These are phyloP conservation scores for Rhizophora apiculata DNA, from an alignment of 345 rosid genomes.

Conservation along the genomic window DNA sequence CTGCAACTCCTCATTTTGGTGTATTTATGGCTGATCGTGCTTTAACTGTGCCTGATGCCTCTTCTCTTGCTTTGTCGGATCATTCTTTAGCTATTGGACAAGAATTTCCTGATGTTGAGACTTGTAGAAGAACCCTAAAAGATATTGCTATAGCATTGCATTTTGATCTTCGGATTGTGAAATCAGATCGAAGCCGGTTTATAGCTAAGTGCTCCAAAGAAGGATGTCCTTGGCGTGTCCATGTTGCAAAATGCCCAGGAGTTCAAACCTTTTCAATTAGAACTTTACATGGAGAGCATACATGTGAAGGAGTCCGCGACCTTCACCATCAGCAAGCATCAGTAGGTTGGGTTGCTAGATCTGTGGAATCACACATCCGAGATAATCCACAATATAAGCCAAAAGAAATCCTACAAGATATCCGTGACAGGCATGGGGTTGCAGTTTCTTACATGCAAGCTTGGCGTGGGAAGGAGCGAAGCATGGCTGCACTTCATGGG, in stretches of 20 bases:
- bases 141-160: conserved; percentile 93
- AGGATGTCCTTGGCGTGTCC: conserved; percentile 99
- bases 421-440: conserved; percentile 94
- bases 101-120: conserved; percentile 96
- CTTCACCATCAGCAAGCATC: conserved; percentile 99
- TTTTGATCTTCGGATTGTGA: conserved; percentile 94
- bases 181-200: conserved; percentile 96
- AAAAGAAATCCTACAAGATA: conserved; percentile 89
- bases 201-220: conserved; percentile 98
- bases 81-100: conserved; percentile 65
- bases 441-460: conserved; percentile 99
- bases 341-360: conserved; percentile 99
- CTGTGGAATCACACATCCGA: conserved; percentile 87
- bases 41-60: conserved; percentile 35
- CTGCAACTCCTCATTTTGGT: conserved; percentile 18
- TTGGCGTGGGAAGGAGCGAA: conserved; percentile 99
- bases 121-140: conserved; percentile 91
- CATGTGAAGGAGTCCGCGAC: conserved; percentile 91
- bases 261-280: conserved; percentile 79
- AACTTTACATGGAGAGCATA: conserved; percentile 87
- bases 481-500: conserved; percentile 99
- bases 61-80: conserved; percentile 24
- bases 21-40: conserved; percentile 68
- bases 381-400: conserved; percentile 98
- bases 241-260: conserved; percentile 96